Evolutionary conservation across 163 green algal species (phyloP), one percentile per base, ranked within the genome.

Genomic region (Chloroidium sp.): DNA sequence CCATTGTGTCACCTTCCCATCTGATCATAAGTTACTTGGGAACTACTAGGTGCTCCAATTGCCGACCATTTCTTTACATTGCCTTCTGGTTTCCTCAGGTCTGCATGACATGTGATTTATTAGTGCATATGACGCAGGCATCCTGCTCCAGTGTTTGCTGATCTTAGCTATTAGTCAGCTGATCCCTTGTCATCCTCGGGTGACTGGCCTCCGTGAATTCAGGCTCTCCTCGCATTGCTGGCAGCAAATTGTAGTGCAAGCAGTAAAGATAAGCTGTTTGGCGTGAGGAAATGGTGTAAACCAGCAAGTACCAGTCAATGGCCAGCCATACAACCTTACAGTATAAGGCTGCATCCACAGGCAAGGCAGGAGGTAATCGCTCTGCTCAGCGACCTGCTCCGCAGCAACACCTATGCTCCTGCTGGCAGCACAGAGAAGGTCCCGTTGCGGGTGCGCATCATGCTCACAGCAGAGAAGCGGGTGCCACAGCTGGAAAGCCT

Each of bases 391-490:
- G 8, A 72, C 6, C 64, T 72, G 64, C 64, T 72, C 6, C 64
- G 64, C 6, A 72, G 64, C 64, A 10, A 10, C 64, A 10, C 64
- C 6, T 72, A 72, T 10, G 64, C 36, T 36, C 36, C 36, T 36
- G 36, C 36, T 36, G 36, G 36, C 36, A 36, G 36, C 36, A 36
- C 36, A 72, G 64, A 6, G 64, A 6, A 72, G 64, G 6, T 10
- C 64, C 6, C 64, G 62, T 57, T 59, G 62, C 76, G 75, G 57
- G 80, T 79, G 14, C 81, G 89, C 67, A 79, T 92, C 61, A 76
- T 92, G 0, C 82, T 92, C 69, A 91, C 86, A 4, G 83, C 82
- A 8, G 84, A 86, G 79, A 76, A 81, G 74, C 78, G 62, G 6
- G 75, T 90, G 60, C 83, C 87, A 0, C 69, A 59, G 62, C n/a